These are phyloP conservation scores for Suillus subalutaceus DNA, from an alignment of 768 basidiomycete species.

Conservation along the genomic window DNA sequence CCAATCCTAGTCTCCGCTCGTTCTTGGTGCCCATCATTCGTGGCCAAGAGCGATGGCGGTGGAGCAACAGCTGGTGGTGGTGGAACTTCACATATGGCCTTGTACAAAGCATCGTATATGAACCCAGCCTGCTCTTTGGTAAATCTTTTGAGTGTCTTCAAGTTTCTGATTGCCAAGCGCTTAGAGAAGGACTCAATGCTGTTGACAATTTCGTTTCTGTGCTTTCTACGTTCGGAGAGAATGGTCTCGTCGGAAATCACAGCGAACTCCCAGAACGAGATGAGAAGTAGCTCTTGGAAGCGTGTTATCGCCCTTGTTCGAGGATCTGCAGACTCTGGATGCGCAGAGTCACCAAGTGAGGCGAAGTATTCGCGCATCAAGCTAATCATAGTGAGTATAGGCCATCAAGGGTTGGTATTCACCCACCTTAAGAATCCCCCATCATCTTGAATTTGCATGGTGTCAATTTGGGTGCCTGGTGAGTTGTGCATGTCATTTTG, in stretches of 20 bases:
- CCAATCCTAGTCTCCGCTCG: too few species aligned
- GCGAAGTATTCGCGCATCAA: conserved; percentile 96
- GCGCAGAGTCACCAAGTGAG: conserved; percentile 90
- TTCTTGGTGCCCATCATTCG: too few species aligned
- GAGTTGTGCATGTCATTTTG: conserved; percentile 23
- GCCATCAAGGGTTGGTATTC: not conserved
- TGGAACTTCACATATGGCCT: too few species aligned
- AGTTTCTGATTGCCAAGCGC: conserved; percentile 85
- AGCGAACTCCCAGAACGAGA: conserved; percentile 97
- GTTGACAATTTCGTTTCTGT: conserved; percentile 87
- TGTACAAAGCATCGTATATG: too few species aligned
- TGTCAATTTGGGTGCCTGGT: conserved; percentile 95
- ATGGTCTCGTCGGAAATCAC: conserved; percentile 97
- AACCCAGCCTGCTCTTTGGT: conserved; percentile 83
- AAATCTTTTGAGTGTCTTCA: conserved; percentile 79
- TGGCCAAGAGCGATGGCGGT: too few species aligned
- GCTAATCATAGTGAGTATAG: conserved; percentile 40
- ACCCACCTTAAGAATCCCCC: conserved; percentile 92
- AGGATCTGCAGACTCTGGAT: conserved; percentile 86
- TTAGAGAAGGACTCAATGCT: conserved; percentile 95
- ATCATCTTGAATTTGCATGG: conserved; percentile 95
- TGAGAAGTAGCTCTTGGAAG: conserved; percentile 95
- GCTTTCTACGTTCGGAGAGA: conserved; percentile 78
- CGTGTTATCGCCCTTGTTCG: conserved; percentile 91
- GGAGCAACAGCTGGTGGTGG: too few species aligned